A percentile compares a stretch with the other conserved stretches of the same genome.
Evolutionary conservation across 192 early-diverging fungal species (phyloP).

Genomic region (Spinellus fusiger): DNA sequence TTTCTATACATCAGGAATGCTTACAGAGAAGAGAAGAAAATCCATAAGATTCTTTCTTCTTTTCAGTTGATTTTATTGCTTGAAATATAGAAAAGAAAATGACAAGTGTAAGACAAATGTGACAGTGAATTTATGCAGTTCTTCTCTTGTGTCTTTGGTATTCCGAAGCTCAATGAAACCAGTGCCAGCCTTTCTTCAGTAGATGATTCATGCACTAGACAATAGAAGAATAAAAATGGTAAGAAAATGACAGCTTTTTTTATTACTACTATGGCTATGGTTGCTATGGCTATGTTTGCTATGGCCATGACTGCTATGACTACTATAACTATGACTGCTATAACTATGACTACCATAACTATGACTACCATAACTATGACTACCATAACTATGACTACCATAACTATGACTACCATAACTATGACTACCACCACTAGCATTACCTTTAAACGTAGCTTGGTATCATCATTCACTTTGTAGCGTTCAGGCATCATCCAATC

Average conservation of each 20-base stretch:
- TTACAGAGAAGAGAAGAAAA: too few species aligned
- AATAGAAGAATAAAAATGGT: background rate
- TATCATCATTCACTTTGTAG: conserved; percentile 22
- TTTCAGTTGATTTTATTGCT: too few species aligned
- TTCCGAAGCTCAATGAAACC: conserved; percentile 13
- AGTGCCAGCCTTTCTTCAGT: conserved; percentile 26
- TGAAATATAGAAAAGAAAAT: background rate
- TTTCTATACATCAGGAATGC: background rate
- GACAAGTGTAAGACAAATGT: background rate
- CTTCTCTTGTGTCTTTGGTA: background rate
- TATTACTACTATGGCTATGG: too few species aligned
- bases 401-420: too few species aligned
- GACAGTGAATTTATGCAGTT: background rate
- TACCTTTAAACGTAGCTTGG: conserved; percentile 27
- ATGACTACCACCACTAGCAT: too few species aligned
- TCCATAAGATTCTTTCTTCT: too few species aligned
- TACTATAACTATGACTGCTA: too few species aligned
- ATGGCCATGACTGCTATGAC: background rate
- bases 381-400: too few species aligned
- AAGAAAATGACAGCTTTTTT: background rate
- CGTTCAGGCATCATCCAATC: conserved; percentile 33
- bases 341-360: too few species aligned
- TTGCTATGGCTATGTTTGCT: background rate
- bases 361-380: too few species aligned
- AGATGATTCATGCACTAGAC: conserved; percentile 19